Evolutionary conservation across 2,329 filamentous ascomycete genomes (phyloP).

Genomic region (Colletotrichum lindemuthianum): DNA sequence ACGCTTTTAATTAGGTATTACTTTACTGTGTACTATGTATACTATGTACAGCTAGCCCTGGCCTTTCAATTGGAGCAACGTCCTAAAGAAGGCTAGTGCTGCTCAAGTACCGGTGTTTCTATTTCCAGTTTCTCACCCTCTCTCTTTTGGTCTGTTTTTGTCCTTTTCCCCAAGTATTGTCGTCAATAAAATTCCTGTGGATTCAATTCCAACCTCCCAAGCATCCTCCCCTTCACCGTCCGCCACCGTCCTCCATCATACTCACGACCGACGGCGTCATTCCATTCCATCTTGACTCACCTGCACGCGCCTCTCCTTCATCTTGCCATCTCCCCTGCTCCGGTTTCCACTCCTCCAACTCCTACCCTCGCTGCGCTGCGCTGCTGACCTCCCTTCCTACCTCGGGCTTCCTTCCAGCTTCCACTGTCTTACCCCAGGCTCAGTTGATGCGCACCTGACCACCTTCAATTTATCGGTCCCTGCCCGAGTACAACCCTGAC

Average conservation of each 20-base stretch:
- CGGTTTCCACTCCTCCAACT: not conserved
- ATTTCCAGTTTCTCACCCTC: constrained; percentile 4
- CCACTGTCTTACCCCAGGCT: constrained; percentile 24
- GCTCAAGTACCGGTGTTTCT: constrained; percentile 22
- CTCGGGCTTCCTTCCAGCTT: not conserved
- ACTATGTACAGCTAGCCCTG: too few relatives aligned
- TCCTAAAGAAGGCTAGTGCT: constrained; percentile 3
- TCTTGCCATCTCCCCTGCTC: not conserved
- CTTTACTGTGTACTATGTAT: too few relatives aligned
- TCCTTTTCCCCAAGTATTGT: too few relatives aligned
- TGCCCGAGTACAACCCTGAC: constrained; percentile 24
- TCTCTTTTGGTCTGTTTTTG: too few relatives aligned
- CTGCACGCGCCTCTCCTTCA: not conserved
- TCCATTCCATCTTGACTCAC: constrained; percentile 21
- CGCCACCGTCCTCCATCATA: not conserved
- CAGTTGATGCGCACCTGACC: constrained; percentile 26
- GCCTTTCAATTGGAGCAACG: too few relatives aligned
- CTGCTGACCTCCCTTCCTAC: constrained; percentile 1
- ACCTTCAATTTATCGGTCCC: constrained; percentile 29
- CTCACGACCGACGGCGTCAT: not conserved
- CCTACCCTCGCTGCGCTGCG: not conserved
- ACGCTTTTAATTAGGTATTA: too few relatives aligned
- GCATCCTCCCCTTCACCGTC: constrained; percentile 1
- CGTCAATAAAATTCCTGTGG: too few relatives aligned
- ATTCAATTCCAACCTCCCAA: not conserved